Evolutionary conservation across 305 asterid species (phyloP), one percentile per base, ranked within the genome.

Genomic region (Plantago lanceolata): DNA sequence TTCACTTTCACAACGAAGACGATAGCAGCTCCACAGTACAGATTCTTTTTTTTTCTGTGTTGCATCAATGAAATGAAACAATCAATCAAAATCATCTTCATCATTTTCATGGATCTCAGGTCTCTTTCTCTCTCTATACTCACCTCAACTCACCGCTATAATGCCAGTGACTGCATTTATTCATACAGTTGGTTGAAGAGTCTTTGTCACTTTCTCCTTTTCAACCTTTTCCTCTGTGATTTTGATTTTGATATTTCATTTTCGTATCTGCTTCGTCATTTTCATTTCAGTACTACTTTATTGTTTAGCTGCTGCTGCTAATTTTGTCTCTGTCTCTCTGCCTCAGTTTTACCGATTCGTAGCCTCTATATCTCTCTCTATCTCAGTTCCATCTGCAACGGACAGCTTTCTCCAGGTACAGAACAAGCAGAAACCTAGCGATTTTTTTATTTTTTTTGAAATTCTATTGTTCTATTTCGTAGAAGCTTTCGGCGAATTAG

Each of bases 101-200:
- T 45, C 49, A 3, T 24, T 35, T 76, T 71, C 76, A 77, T 78
- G 85, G 86, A 80, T 88, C 84, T 35, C 43, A 35, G 83, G 83
- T 60, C 72, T 68, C 78, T 68, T 78, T 35, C 43, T 35, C 43
- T 24, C 28, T 24, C 28, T 24, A n/a, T 24, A 1, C 28, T 24
- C 28, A 1, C 28, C 28, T n/a, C n/a, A n/a, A n/a, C 61, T 31
- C 63, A 69, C 57, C 61, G 54, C 56, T 55, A 50, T n/a, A 64
- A 72, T 77, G 69, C 82, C 76, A 84, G 88, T 87, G 81, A 75
- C 47, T 40, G 82, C 61, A 65, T 69, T 72, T 71, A 80, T 78
- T 66, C 63, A 44, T 64, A 53, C 68, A 31, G 74, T 71, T 74
- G 66, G 74, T 71, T 74, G 64, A 40, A 48, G 48, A 16, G 80